A percentile compares a stretch with the other conserved stretches of the same genome.
phyloP scores from a whole-genome alignment of 192 early-diverging fungal genomes.

The Backusella circina region DNA sequence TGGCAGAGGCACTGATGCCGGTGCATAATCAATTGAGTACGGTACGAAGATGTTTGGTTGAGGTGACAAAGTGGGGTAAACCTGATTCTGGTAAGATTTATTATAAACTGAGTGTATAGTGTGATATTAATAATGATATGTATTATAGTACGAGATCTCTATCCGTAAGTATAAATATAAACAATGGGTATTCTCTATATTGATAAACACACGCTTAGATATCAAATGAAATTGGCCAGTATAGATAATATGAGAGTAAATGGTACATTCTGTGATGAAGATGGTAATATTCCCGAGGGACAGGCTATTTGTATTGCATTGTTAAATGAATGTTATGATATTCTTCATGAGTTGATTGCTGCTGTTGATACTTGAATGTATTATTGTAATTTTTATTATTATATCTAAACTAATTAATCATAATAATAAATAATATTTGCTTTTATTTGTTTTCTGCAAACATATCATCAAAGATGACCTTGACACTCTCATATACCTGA shows the following conservation, averaged over 20 bases:
- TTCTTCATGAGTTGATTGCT: slow-evolving; percentile 70
- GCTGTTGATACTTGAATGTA: slow-evolving; percentile 32
- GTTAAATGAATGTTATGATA: slow-evolving; percentile 87
- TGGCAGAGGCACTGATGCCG: slow-evolving; percentile 78
- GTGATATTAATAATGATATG: background rate
- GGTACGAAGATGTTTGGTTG: slow-evolving; percentile 70
- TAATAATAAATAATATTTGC: background rate
- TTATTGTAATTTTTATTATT: no score
- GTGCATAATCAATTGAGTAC: slow-evolving; percentile 86
- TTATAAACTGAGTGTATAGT: background rate
- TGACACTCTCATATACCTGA: slow-evolving; percentile 8
- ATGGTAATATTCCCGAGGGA: slow-evolving; percentile 74
- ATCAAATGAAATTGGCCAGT: slow-evolving; percentile 83
- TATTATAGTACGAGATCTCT: background rate
- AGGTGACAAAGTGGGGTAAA: slow-evolving; percentile 81
- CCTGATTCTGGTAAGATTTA: slow-evolving; percentile 53
- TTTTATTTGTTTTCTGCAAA: slow-evolving; percentile 9
- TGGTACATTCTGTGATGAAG: slow-evolving; percentile 83
- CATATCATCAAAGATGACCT: slow-evolving; percentile 12
- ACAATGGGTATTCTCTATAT: background rate
- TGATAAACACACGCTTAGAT: slow-evolving; percentile 56
- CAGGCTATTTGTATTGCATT: slow-evolving; percentile 83
- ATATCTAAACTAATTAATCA: no score
- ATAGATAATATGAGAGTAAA: slow-evolving; percentile 81
- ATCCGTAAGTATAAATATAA: background rate